A percentile compares a stretch with the other conserved stretches of the same genome.
These are phyloP conservation scores for Hyaloscypha finlandica DNA, from an alignment of 495 filamentous ascomycete species.

Conservation along the genomic window DNA sequence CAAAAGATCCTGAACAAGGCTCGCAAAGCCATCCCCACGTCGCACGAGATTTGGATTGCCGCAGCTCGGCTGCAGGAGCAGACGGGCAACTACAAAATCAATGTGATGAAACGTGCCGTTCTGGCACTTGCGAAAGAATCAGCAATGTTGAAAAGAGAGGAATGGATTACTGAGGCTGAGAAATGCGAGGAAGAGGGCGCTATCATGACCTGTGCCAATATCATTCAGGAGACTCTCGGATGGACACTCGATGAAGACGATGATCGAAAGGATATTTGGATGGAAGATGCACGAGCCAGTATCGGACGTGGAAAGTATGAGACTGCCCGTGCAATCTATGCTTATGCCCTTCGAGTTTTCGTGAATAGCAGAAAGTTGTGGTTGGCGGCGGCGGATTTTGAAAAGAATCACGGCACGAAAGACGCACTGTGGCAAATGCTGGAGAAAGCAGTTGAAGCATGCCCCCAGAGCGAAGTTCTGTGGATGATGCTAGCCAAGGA, in stretches of 20 bases:
- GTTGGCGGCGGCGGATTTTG: constrained; percentile 87
- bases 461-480: constrained; percentile 83
- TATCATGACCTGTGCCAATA: constrained; percentile 79
- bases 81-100: constrained; percentile 65
- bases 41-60: constrained; percentile 94
- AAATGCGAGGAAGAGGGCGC: constrained; percentile 93
- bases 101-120: constrained; percentile 92
- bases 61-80: constrained; percentile 92
- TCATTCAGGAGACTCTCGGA: constrained; percentile 90
- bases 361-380: constrained; percentile 79
- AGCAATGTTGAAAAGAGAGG: constrained; percentile 94
- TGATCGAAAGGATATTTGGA: constrained; percentile 91
- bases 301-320: constrained; percentile 79
- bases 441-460: constrained; percentile 91
- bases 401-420: constrained; percentile 84
- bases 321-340: constrained; percentile 90
- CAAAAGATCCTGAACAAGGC: constrained; percentile 95
- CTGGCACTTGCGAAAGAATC: constrained; percentile 88
- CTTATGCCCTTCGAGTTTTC: constrained; percentile 87
- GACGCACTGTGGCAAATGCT: constrained; percentile 82
- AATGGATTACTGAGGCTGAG: constrained; percentile 95
- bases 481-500: constrained; percentile 97
- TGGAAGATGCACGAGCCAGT: constrained; percentile 83
- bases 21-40: constrained; percentile 87
- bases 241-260: constrained; percentile 96